Evolutionary conservation across 2,329 filamentous ascomycete genomes (phyloP).

Genomic region (Aspergillus nomiae): DNA sequence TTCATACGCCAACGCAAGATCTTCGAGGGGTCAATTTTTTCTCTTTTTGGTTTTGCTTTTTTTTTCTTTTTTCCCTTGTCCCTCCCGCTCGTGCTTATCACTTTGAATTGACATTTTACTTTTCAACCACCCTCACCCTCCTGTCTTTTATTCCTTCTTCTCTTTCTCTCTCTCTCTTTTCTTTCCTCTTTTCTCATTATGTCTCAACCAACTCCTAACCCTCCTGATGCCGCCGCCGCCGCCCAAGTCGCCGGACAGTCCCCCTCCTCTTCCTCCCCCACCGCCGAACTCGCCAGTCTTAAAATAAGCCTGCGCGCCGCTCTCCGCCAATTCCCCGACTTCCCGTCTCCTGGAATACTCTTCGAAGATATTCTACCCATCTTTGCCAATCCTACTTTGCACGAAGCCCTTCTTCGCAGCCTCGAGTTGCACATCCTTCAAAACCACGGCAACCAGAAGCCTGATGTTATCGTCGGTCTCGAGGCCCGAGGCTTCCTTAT

Average conservation of each 20-base stretch:
- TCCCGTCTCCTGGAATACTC: constrained; percentile 86
- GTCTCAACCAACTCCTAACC: constrained; percentile 37
- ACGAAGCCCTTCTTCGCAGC: constrained; percentile 76
- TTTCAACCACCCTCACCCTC: constrained; percentile 16
- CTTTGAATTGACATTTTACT: constrained; percentile 6
- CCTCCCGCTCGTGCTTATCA: constrained; percentile 12
- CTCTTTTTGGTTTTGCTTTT: constrained; percentile 12
- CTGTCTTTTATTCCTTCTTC: constrained; percentile 16
- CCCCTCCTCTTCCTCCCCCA: constrained; percentile 49
- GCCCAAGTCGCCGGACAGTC: constrained; percentile 44
- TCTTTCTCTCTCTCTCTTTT: constrained; percentile 19
- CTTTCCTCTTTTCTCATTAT: constrained; percentile 34
- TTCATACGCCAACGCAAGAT: neutral
- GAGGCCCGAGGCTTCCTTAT: constrained; percentile 96
- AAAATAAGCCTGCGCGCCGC: constrained; percentile 68
- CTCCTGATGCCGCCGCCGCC: constrained; percentile 42
- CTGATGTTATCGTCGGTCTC: constrained; percentile 89
- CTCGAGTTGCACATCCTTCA: constrained; percentile 79
- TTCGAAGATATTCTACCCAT: constrained; percentile 99
- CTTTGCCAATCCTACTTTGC: constrained; percentile 75
- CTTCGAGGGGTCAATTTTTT: constrained; percentile 3
- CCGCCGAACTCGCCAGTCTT: constrained; percentile 63
- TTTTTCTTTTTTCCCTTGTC: constrained; percentile 13
- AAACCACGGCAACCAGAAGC: constrained; percentile 63
- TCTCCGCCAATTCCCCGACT: constrained; percentile 86